A percentile compares a stretch with the other conserved stretches of the same genome.
Conservation (phyloP, 148 eudicot species). For the Simmondsia chinensis region DNA sequence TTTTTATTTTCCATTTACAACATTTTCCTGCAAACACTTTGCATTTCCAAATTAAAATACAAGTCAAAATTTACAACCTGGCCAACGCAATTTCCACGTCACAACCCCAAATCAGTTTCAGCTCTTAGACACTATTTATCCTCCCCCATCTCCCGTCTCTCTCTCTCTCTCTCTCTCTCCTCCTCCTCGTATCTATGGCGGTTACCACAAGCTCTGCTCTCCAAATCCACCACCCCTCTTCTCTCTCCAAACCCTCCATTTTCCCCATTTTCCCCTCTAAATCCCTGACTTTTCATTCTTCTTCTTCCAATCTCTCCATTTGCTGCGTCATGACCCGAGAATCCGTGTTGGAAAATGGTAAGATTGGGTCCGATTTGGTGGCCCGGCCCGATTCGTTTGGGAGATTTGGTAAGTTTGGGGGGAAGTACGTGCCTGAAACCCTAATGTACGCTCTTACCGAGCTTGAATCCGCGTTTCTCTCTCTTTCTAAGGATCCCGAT, state of each 20-base stretch:
- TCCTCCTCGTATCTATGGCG: constrained; percentile 43
- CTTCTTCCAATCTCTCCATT: constrained; percentile 14
- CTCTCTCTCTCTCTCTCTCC: not conserved
- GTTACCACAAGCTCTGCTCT: constrained; percentile 20
- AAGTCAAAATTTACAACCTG: too few species aligned
- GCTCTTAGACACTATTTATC: too few species aligned
- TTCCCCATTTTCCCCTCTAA: constrained; percentile 17
- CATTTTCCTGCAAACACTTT: too few species aligned
- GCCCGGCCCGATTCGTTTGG: constrained; percentile 79
- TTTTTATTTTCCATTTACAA: too few species aligned
- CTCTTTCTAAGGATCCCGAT: constrained; percentile 38
- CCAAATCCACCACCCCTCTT: constrained; percentile 13
- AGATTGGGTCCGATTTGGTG: constrained; percentile 6
- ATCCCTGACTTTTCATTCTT: constrained; percentile 9
- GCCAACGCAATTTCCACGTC: too few species aligned
- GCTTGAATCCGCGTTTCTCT: constrained; percentile 62
- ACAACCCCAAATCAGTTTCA: too few species aligned
- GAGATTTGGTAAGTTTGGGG: constrained; percentile 84
- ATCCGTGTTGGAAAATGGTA: constrained; percentile 6
- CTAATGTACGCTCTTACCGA: constrained; percentile 83
- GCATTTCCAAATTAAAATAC: too few species aligned
- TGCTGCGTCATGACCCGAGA: constrained; percentile 28
- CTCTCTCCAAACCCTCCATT: constrained; percentile 20
- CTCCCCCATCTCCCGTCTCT: too few species aligned
- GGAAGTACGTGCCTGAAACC: constrained; percentile 92